Base-by-base conservation (phyloP, 352 stramenopile genomes). In the Globisporangium spinosum region DNA sequence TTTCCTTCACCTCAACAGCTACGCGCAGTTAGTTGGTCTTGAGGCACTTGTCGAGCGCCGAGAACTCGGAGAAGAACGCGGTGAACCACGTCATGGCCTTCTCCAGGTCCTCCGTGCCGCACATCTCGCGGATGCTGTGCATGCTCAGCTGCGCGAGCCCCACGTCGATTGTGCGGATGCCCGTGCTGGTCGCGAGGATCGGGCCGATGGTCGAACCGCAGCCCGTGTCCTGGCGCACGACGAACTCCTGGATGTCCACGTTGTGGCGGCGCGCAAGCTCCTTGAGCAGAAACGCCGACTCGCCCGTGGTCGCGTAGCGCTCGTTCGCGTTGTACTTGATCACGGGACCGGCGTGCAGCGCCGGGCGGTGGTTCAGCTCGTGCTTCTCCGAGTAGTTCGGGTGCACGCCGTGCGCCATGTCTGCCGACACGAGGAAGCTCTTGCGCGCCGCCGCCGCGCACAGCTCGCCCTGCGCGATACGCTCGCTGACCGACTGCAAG, bases 251-350 rank as follows among this genome's bases (percentile, higher is more conserved):
- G 47, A 98, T 77, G 43, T 91, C 83, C 6, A 97, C 71, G 76
- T 86, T 79, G 73, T 96, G 74, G 67, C 85, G 85, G 61, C 89
- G 85, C 60, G 82, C 91, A 8, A 98, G 75, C 78, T 98, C 95
- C 69, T 97, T 92, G 65, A 98, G 86, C 47, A 98, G 76, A 60
- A 98, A 86, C 3, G 90, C 88, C 5, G 97, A 98, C 15, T 98
- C 85, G 47, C 85, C 86, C 58, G 91, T 98, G 7, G 97, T 99
- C 17, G 97, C 90, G 72, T 99, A 99, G 55, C 97, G 83, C 77
- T 99, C 95, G 78, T 99, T 99, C 35, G 87, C 85, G 76, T 99
- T 99, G 75, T 97, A 91, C 84, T 99, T 99, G 70, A 99, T 98
- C n/a, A 99, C 98, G 65, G 98, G 82, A n/a, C 96, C 97, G 15